Evolutionary conservation across 2,329 filamentous ascomycete genomes (phyloP).

Genomic region (Xylariaceae sp.): DNA sequence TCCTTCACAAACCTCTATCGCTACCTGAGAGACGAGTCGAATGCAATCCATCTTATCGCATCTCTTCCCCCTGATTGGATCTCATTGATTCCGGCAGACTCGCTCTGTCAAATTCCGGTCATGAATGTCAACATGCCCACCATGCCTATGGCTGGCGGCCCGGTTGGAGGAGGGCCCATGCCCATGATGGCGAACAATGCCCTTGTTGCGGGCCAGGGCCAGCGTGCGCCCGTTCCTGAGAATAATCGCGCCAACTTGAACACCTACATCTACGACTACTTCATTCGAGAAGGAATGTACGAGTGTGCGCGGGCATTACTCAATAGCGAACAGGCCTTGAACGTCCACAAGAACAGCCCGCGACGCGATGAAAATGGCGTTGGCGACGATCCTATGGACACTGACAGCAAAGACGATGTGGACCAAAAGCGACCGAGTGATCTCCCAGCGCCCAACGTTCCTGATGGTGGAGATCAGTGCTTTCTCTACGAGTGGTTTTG

Average conservation of each 20-base stretch:
- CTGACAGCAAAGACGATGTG: conserved; percentile 75
- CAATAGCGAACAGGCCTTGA: conserved; percentile 62
- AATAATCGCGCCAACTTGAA: conserved; percentile 60
- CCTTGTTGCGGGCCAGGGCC: conserved; percentile 33
- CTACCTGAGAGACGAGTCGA: conserved; percentile 19
- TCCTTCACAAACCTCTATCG: conserved; percentile 3
- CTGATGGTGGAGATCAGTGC: conserved; percentile 64
- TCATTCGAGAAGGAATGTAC: conserved; percentile 79
- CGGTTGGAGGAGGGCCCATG: conserved; percentile 56
- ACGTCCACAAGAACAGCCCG: conserved; percentile 65
- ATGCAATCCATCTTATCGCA: conserved; percentile 25
- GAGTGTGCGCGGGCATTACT: conserved; percentile 76
- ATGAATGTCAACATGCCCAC: conserved; percentile 66
- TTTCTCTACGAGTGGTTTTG: conserved; percentile 98
- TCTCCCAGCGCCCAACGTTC: conserved; percentile 70
- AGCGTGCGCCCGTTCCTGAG: conserved; percentile 36
- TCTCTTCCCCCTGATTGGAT: conserved; percentile 24
- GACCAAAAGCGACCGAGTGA: conserved; percentile 73
- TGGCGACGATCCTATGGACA: conserved; percentile 73
- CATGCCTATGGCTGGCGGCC: conserved; percentile 65
- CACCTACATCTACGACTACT: conserved; percentile 89
- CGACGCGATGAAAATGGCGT: conserved; percentile 66
- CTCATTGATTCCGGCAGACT: conserved; percentile 31
- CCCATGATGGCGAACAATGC: conserved; percentile 62
- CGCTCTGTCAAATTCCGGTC: conserved; percentile 36